A percentile compares a stretch with the other conserved stretches of the same genome.
Evolutionary conservation across 306 rosid genomes (phyloP).

Genomic region (Sicyos baderoa): DNA sequence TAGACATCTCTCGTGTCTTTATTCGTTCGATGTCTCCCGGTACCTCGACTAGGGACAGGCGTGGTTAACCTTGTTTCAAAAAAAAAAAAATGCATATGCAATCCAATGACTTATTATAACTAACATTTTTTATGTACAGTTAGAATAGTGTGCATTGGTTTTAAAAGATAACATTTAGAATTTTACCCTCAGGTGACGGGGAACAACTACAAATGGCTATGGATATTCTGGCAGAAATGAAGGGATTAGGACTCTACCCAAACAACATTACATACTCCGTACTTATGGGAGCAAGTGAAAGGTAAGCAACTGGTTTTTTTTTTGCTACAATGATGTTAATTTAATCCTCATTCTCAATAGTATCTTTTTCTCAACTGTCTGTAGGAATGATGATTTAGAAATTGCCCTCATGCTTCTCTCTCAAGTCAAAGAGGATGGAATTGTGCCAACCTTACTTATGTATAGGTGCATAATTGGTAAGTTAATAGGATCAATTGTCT

Average conservation of each 20-base stretch:
- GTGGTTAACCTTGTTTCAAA: too few species aligned
- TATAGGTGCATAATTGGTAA: constrained; percentile 68
- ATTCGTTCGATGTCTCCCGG: too few species aligned
- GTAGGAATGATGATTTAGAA: constrained; percentile 68
- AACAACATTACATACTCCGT: constrained; percentile 82
- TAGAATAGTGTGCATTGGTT: neutral
- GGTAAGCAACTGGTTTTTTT: constrained; percentile 35
- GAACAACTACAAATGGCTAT: constrained; percentile 74
- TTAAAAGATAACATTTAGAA: constrained; percentile 19
- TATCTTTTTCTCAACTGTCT: constrained; percentile 18
- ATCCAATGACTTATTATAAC: neutral
- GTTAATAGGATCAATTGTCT: constrained; percentile 19
- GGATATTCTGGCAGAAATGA: constrained; percentile 76
- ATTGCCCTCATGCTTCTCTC: constrained; percentile 68
- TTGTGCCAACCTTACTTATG: constrained; percentile 47
- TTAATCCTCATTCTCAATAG: constrained; percentile 13
- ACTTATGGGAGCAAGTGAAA: constrained; percentile 74
- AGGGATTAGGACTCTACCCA: constrained; percentile 60
- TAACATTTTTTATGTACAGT: neutral
- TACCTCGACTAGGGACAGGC: too few species aligned
- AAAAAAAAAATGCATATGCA: neutral
- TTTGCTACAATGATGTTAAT: neutral
- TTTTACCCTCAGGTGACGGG: constrained; percentile 66
- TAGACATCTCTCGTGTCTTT: too few species aligned
- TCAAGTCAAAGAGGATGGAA: constrained; percentile 67